These are phyloP conservation scores for Cladosporium cucumerinum DNA, from an alignment of 2,329 filamentous ascomycete species.

Conservation along the genomic window DNA sequence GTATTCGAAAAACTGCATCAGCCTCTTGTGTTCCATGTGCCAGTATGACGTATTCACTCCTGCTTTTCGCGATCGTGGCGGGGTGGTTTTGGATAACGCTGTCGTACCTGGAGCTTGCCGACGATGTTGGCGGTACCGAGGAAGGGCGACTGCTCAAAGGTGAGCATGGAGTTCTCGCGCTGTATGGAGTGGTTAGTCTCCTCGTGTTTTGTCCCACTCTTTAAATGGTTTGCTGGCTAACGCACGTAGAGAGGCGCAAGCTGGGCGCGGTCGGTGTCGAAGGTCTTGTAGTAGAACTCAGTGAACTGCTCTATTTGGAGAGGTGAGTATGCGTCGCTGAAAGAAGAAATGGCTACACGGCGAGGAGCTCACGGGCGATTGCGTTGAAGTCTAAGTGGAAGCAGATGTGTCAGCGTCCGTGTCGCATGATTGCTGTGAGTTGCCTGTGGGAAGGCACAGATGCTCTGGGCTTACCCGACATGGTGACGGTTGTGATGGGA, in stretches of 20 bases:
- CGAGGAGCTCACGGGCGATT: constrained; percentile 25
- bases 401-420: constrained; percentile 1
- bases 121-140: constrained; percentile 65
- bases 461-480: constrained; percentile 23
- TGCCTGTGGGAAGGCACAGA: background rate
- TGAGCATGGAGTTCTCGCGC: constrained; percentile 85
- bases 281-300: constrained; percentile 83
- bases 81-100: background rate
- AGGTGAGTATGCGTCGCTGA: constrained; percentile 7
- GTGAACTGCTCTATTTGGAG: constrained; percentile 72
- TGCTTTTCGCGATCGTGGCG: constrained; percentile 3
- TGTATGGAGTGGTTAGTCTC: constrained; percentile 38
- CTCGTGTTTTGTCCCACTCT: background rate
- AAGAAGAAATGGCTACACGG: background rate
- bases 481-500: constrained; percentile 14
- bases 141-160: constrained; percentile 72
- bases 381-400: constrained; percentile 31
- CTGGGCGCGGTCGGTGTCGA: constrained; percentile 66
- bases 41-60: constrained; percentile 6
- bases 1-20: constrained; percentile 12
- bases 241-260: constrained; percentile 79
- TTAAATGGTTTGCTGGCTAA: constrained; percentile 4
- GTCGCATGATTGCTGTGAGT: background rate
- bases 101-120: constrained; percentile 72
- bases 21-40: background rate